Evolutionary conservation across 2,329 filamentous ascomycete genomes (phyloP), one percentile per base, ranked within the genome.

Genomic region (Curvularia lunata): DNA sequence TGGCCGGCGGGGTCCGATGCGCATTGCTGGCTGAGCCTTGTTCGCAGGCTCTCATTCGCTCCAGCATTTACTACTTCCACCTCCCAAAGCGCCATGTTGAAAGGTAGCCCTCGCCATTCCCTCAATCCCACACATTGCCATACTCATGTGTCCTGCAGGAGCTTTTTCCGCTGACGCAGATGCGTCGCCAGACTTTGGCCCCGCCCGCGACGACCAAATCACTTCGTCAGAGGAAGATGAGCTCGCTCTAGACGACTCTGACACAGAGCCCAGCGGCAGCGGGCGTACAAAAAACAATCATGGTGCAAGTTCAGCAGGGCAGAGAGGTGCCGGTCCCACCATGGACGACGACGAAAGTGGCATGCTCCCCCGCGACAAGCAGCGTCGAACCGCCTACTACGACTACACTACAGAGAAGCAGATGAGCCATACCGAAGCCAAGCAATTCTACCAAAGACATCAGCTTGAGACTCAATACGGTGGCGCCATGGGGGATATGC

Each of bases 391-490:
- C 8, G 91, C 93, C 19, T 96, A 92, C 74, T 97, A 96, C 79
- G 93, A 97, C 77, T 92, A 94, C 71, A 89, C 94, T 51, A 91
- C 91, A 52, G 95, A 99, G 78, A 96, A 95, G 70, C 91, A 94
- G 72, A 90, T 97, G 87, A 96, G 90, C 71, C 92, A 97, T 76
- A 89, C 91, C 25, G 95, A 99, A 75, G 91, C 94, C 58, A 98
- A 97, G 78, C 85, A 97, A 62, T 96, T 98, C 80, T 99, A 97
- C 77, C 94, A 97, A 79, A 85, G 91, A 65, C 92, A 91, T 77
- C 91, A 92, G 76, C 81, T 88, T 56, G 89, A 89, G 61, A 82
- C 79, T 40, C 71, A 81, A 62, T 71, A 72, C 71, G 78, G 67
- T 59, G 77, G 71, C 72, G 75, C 73, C 19, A 77, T 77, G 58